Evolutionary conservation across 352 stramenopile species (phyloP), one percentile per base, ranked within the genome.

Genomic region (Phytopythium aichiense): DNA sequence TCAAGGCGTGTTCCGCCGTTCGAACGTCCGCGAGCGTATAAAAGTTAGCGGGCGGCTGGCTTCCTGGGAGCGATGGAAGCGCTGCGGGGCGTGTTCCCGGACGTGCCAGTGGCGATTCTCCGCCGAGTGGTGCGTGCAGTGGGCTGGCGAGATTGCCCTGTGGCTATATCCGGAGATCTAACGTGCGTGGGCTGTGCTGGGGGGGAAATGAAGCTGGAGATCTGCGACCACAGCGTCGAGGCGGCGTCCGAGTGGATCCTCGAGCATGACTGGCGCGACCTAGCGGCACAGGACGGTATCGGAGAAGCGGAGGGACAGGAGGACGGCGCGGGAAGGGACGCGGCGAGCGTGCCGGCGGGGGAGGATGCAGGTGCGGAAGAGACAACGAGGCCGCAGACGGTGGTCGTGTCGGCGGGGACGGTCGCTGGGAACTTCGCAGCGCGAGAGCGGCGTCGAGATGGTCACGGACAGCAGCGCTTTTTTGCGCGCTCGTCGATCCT

Each of bases 221-320:
- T 88, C 31, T 88, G 75, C 60, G 74, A 84, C 53, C 54, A 76
- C 20, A 84, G 65, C 46, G 69, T 88, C 22, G 75, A 79, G 30
- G 54, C 77, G 18, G 79, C 79, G 9, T 87, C 79, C 45, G 63
- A 78, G 50, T 88, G 76, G 72, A 69, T 88, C 11, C 31, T 87
- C 9, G 77, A 87, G 61, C 82, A 88, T 60, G 73, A 83, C 65
- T 88, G 77, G 79, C 69, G 65, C 23, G 78, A 88, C 28, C 58
- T 84, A 40, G 37, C 74, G 43, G 62, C 58, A 4, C 43, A 76
- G 11, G 57, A 69, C 33, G 42, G 20, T 13, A 11, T 25, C 2
- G 25, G 40, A 22, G 25, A 42, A 0, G 48, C 53, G 33, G 37
- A 55, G 0, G 48, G 63, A 9, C 46, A 60, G 4, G 58, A 54